Conservation (phyloP, 176 grass and related monocot species). For the Oryza meridionalis region DNA sequence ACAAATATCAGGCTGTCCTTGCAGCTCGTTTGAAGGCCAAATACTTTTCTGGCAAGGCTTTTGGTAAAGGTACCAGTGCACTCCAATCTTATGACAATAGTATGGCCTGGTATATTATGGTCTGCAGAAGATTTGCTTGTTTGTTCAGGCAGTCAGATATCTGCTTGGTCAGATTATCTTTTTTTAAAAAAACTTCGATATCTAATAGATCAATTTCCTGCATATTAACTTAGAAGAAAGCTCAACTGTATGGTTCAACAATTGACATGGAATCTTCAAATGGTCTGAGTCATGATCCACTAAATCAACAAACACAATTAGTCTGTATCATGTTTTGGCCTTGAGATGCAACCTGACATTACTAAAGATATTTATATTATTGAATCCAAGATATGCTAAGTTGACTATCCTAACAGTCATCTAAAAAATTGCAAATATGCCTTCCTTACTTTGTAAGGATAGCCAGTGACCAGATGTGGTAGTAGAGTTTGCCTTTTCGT, state of each 20-base stretch:
- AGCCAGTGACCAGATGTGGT: not conserved
- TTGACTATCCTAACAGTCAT: not conserved
- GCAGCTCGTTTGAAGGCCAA: slow-evolving; percentile 65
- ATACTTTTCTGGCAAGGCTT: slow-evolving; percentile 62
- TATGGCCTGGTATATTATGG: slow-evolving; percentile 21
- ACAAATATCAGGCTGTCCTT: slow-evolving; percentile 54
- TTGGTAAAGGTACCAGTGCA: slow-evolving; percentile 42
- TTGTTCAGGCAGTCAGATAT: slow-evolving; percentile 17
- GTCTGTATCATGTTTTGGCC: slow-evolving; percentile 9
- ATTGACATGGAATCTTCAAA: not conserved
- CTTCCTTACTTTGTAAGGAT: slow-evolving; percentile 10
- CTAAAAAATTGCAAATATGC: not conserved
- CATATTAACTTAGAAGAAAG: not conserved
- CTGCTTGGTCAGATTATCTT: not conserved
- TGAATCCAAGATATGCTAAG: slow-evolving; percentile 10
- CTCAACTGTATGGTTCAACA: not conserved
- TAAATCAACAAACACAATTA: not conserved
- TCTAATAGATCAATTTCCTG: not conserved
- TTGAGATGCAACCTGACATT: slow-evolving; percentile 8
- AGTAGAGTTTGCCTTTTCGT: not conserved
- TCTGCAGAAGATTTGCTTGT: not conserved
- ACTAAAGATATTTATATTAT: slow-evolving; percentile 5
- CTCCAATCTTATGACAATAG: not conserved
- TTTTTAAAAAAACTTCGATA: slow-evolving; percentile 5
- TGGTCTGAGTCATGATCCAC: slow-evolving; percentile 1